Percentiles rank a stretch among this genome's conserved stretches.
phyloP scores from a whole-genome alignment of 2,329 filamentous ascomycete species.

The Esteya vermicola region DNA sequence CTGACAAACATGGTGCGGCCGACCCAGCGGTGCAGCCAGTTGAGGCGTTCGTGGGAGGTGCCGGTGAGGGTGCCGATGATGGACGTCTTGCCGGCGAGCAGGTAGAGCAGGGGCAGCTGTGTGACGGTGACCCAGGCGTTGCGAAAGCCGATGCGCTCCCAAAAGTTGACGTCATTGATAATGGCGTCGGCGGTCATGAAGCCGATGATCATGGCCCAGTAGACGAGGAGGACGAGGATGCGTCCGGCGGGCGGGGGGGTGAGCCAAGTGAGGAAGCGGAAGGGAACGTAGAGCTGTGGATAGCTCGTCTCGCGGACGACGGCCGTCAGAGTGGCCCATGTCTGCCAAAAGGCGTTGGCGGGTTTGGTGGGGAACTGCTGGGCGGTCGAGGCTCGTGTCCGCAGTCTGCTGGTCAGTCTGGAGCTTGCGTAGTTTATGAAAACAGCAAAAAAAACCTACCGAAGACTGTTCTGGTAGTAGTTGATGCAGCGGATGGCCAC shows the following conservation, averaged over 20 bases:
- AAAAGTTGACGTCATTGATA: slow-evolving; percentile 38
- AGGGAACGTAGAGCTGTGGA: slow-evolving; percentile 36
- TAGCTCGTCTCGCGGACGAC: slow-evolving; percentile 40
- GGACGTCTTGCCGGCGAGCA: slow-evolving; percentile 45
- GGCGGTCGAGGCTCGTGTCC: slow-evolving; percentile 26
- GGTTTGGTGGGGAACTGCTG: slow-evolving; percentile 38
- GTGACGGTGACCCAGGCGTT: slow-evolving; percentile 53
- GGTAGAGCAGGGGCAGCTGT: slow-evolving; percentile 49
- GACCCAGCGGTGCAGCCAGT: slow-evolving; percentile 63
- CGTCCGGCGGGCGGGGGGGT: slow-evolving; percentile 46
- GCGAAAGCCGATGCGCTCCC: slow-evolving; percentile 52
- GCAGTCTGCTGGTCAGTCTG: slow-evolving; percentile 24
- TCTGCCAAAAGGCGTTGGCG: slow-evolving; percentile 27
- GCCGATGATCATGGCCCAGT: slow-evolving; percentile 45
- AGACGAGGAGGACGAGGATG: slow-evolving; percentile 34
- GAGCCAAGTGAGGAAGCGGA: slow-evolving; percentile 35
- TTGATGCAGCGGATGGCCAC: slow-evolving; percentile 27
- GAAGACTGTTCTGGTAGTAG: slow-evolving; percentile 20
- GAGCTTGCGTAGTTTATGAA: not conserved
- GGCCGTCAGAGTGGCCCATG: slow-evolving; percentile 45
- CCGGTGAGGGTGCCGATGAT: slow-evolving; percentile 47
- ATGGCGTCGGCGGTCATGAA: slow-evolving; percentile 38
- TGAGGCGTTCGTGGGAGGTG: slow-evolving; percentile 52
- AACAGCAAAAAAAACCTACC: slow-evolving; percentile 21
- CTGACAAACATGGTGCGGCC: slow-evolving; percentile 55